A percentile compares a stretch with the other conserved stretches of the same genome.
These are phyloP conservation scores for Barnettozyma sucrosica DNA, from an alignment of 805 yeast species.

Conservation along the genomic window DNA sequence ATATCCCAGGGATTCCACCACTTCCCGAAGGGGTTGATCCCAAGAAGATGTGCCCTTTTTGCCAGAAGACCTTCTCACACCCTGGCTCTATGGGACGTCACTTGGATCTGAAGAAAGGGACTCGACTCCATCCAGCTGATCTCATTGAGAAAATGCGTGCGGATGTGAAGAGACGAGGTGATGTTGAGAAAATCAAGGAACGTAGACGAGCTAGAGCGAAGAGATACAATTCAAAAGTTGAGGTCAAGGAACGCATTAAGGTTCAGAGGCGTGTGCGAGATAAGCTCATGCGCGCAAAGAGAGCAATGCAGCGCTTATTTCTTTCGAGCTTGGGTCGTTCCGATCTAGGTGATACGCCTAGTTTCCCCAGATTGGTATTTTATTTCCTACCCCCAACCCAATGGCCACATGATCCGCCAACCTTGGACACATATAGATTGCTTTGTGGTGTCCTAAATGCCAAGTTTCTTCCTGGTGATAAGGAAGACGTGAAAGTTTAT, in stretches of 20 bases:
- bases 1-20: conserved; percentile 16
- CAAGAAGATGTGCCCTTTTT: conserved; percentile 41
- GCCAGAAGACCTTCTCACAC: conserved; percentile 48
- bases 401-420: conserved; percentile 54
- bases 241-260: conserved; percentile 42
- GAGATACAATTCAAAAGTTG: conserved; percentile 40
- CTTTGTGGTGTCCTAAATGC: conserved; percentile 26
- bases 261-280: conserved; percentile 41
- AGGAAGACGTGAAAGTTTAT: conserved; percentile 12
- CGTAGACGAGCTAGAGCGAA: conserved; percentile 37
- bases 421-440: conserved; percentile 36
- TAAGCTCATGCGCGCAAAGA: conserved; percentile 35
- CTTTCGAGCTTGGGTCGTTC: conserved; percentile 34
- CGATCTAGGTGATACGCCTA: conserved; percentile 35
- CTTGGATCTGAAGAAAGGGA: conserved; percentile 50
- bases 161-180: conserved; percentile 48
- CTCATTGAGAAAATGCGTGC: conserved; percentile 41
- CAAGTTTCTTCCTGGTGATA: conserved; percentile 16
- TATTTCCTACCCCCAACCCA: conserved; percentile 38
- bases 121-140: conserved; percentile 44
- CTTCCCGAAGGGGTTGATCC: conserved; percentile 28
- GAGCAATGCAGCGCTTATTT: conserved; percentile 30
- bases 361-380: conserved; percentile 44
- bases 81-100: conserved; percentile 59
- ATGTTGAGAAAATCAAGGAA: conserved; percentile 35